Evolutionary conservation across 805 yeast genomes (phyloP), one percentile per base, ranked within the genome.

Genomic region (Saccharomycopsis fibuligera): DNA sequence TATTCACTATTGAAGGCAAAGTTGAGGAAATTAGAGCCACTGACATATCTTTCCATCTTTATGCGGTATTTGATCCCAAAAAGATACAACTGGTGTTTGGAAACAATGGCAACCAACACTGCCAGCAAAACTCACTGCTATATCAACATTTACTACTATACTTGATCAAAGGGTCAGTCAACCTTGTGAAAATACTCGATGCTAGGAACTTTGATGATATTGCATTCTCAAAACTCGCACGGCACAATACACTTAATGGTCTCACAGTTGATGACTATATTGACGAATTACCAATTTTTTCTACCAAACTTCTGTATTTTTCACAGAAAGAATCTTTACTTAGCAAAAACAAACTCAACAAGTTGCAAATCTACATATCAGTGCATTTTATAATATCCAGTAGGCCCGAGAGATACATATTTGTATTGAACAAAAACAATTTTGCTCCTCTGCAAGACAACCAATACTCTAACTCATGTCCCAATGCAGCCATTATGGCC

Each of bases 1-100:
- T 72, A 3, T 59, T 69, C 40, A 65, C 69, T 19, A 40, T 59
- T 8, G 58, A 63, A 4, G 72, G 72, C 49, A 62, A 63, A 19
- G 40, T 66, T 3, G 49, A 53, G 1, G 40, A 55, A 4, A 65
- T 69, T 0, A 49, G 60, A 21, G 60, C 72, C 5, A 54, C 52
- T 19, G 57, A 62, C 37, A 55, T 69, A n/a, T 60, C 62, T 3
- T 61, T 69, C 39, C 69, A 65, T 36, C 47, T 64, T 6, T 56
- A 57, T 47, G 50, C 56, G 23, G 62, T 69, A 3, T 47, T 67
- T 10, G 57, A 61, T 12, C 41, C 54, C 4, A 60, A 53, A 2
- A 55, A 59, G 56, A 51, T 66, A 5, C 31, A 45, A 1, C 47
- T 24, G 14, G 33, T 35, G 3, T 19, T 24, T 17, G 22, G 25